Evolutionary conservation across 2,329 filamentous ascomycete species (phyloP), one percentile per base, ranked within the genome.

Genomic region (Ophiostoma sp.): DNA sequence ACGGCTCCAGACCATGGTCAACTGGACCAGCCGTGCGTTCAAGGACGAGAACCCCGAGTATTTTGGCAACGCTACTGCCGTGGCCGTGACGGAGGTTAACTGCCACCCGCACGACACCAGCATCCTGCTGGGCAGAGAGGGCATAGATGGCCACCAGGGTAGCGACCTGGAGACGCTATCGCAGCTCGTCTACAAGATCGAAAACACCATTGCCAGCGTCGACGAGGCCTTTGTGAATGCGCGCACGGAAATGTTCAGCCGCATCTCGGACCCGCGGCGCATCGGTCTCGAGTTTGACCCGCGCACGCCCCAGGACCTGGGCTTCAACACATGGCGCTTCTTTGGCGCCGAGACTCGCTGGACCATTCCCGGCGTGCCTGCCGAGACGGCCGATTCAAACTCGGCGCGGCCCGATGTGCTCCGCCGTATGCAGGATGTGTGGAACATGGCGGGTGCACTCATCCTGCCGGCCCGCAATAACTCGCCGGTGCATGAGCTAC

Each of bases 241-340:
- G 70, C 79, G 81, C 15, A 78, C 79, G 6, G 77, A 77, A 31
- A 76, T 81, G 74, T 78, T 81, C 67, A 76, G 75, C 57, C 76
- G 77, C 15, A 76, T 77, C 1, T 74, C 78, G 11, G 81, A 83
- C 73, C 80, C 81, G 57, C 79, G 80, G 10, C 74, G 75, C 48
- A 73, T 82, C 44, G 81, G 81, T 17, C 76, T 82, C 31, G 77
- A 78, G 23, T 78, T 80, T 70, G 80, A 82, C 70, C 79, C 80
- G 33, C 76, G 79, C n/a, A 77, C 79, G 65, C 78, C 79, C 2
- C 76, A 78, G 67, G 76, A 78, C 57, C 76, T 83, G 54, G 78
- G 78, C 13, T 80, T 83, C 76, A 83, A 83, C 72, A 82, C 81
- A 4, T 83, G 81, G 81, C 76, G 80, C 8, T 77, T 79, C 70